Base-by-base conservation (phyloP, 306 rosid species). In the Citrullus mucosospermus region DNA sequence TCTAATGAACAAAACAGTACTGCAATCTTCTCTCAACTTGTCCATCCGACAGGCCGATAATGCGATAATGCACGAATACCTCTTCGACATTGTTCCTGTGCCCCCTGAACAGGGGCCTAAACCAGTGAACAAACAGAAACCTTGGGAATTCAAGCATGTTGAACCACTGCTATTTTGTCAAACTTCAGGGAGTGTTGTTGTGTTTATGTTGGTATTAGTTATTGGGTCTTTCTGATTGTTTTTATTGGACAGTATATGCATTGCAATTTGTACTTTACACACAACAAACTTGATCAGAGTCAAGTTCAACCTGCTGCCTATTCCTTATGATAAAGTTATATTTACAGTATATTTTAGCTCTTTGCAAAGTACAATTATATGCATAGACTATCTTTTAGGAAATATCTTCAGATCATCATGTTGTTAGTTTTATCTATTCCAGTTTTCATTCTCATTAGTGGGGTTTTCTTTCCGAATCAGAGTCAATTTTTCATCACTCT, bases 21-120 rank as follows among this genome's bases (percentile, higher is more conserved):
- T 13, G 90, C 46, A 44, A 46, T 87, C 79, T 87, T 87, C 81
- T 87, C 90, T 9, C 90, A 87, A 78, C 81, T 87, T 74, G 85
- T 84, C 76, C 62, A 87, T 78, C 90, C 88, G 1, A 78, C 54
- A 62, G 90, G 90, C 11, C 80, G 90, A 36, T 87, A 75, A 79
- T 15, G 36, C 36, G 34, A 22, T 22, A 22, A 22, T 22, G 22
- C 0, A 0, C 6, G 10, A 30, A 6, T 44, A 43, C 61, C 55
- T 50, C 59, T 58, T 61, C 17, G 85, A 53, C 59, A 8, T 73
- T 9, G 39, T 73, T 51, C 78, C 7, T 30, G 22, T 25, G 56
- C n/a, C 25, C 41, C 6, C 43, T 54, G 12, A 44, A 44, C 56
- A 69, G 76, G 8, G 11, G 58, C 76, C 61, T 48, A 22, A 51